Conservation (phyloP, 2,329 filamentous ascomycete species). For the Alternaria ventricosa region DNA sequence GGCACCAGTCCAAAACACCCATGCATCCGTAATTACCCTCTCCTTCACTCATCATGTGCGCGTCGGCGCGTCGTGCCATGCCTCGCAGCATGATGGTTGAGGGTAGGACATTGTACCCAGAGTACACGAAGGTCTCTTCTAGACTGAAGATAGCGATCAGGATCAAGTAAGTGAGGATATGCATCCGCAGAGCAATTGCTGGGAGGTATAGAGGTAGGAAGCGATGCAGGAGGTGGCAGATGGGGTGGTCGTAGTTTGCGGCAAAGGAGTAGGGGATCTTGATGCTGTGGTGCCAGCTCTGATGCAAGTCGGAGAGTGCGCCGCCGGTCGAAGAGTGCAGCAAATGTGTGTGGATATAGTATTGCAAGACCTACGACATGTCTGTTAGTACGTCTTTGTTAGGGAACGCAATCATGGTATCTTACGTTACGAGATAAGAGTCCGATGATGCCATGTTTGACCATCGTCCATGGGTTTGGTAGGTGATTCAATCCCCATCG, state of each 20-base stretch:
- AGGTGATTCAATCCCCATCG: conserved; percentile 66
- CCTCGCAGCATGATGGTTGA: conserved; percentile 63
- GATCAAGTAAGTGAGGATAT: conserved; percentile 74
- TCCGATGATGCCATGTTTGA: conserved; percentile 61
- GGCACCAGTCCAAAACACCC: conserved; percentile 59
- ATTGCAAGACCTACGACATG: conserved; percentile 64
- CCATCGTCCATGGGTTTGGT: conserved; percentile 68
- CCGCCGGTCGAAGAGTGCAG: conserved; percentile 62
- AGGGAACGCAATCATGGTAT: not conserved
- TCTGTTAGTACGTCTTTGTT: conserved; percentile 15
- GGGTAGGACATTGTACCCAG: conserved; percentile 69
- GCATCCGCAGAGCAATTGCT: conserved; percentile 68
- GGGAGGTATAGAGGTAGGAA: conserved; percentile 72
- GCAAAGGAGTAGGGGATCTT: conserved; percentile 66
- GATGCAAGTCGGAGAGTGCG: conserved; percentile 51
- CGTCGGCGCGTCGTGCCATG: conserved; percentile 64
- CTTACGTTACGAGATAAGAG: conserved; percentile 65
- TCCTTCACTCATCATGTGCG: conserved; percentile 64
- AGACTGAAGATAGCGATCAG: conserved; percentile 68
- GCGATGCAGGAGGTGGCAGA: conserved; percentile 67
- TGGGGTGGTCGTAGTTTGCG: conserved; percentile 72
- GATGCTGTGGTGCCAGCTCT: conserved; percentile 65
- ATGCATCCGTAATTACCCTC: conserved; percentile 67
- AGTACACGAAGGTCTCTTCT: conserved; percentile 71
- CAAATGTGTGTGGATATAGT: conserved; percentile 74